Evolutionary conservation across 2,329 filamentous ascomycete genomes (phyloP).

Genomic region (Trichoderma guizhouense): DNA sequence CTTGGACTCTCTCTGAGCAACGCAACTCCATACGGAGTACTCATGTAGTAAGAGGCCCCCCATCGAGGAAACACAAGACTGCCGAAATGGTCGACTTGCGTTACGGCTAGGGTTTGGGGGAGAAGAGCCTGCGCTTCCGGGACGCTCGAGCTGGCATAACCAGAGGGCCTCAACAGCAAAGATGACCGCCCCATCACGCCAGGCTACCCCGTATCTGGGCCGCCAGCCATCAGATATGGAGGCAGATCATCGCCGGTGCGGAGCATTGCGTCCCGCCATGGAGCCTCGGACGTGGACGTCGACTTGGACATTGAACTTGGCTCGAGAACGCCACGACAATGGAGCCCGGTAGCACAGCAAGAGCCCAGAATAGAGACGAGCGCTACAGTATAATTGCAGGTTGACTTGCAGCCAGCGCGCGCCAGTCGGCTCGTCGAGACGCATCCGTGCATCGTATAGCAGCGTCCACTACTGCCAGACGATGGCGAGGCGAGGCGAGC

Average conservation of each 20-base stretch:
- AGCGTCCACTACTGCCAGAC: neutral
- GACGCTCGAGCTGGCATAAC: neutral
- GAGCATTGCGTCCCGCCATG: constrained; percentile 16
- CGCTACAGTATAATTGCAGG: constrained; percentile 2
- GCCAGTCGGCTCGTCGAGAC: neutral
- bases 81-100: constrained; percentile 18
- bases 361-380: constrained; percentile 5
- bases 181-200: neutral
- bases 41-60: neutral
- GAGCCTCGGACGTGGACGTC: constrained; percentile 1
- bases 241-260: constrained; percentile 18
- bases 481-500: neutral
- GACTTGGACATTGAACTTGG: neutral
- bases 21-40: neutral
- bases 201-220: constrained; percentile 16
- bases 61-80: neutral
- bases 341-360: neutral
- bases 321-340: neutral
- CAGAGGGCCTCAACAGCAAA: neutral
- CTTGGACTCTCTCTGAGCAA: neutral
- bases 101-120: neutral
- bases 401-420: constrained; percentile 13
- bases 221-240: constrained; percentile 15
- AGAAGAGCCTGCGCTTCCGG: constrained; percentile 10
- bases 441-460: neutral